phyloP scores from a whole-genome alignment of 768 basidiomycete species.

The Amanita inopinata region DNA sequence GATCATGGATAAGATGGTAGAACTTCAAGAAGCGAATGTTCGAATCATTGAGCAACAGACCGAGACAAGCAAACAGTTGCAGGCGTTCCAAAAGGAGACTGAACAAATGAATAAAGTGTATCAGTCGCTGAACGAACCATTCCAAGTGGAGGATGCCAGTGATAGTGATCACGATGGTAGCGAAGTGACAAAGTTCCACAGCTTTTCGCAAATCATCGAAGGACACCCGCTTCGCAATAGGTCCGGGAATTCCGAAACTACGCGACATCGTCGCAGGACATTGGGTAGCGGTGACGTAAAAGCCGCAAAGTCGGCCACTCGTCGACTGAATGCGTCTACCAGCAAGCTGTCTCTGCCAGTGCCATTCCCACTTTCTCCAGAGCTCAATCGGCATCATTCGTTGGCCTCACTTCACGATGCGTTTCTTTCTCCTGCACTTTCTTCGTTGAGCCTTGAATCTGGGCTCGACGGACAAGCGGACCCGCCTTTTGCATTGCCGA shows the following conservation, averaged over 20 bases:
- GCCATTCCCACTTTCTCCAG: slow-evolving; percentile 8
- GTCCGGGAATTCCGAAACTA: background rate
- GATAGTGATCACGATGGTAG: slow-evolving; percentile 14
- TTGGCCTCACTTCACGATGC: slow-evolving; percentile 4
- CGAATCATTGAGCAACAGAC: slow-evolving; percentile 58
- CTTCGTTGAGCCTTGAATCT: slow-evolving; percentile 19
- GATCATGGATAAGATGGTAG: slow-evolving; percentile 63
- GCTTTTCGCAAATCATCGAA: slow-evolving; percentile 8
- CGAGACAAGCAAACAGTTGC: slow-evolving; percentile 49
- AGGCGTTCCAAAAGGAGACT: slow-evolving; percentile 64
- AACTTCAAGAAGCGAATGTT: slow-evolving; percentile 65
- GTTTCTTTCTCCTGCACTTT: slow-evolving; percentile 21
- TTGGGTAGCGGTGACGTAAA: slow-evolving; percentile 3
- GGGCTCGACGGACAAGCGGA: background rate
- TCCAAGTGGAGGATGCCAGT: slow-evolving; percentile 38
- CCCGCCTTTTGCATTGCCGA: slow-evolving; percentile 13
- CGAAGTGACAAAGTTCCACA: slow-evolving; percentile 10
- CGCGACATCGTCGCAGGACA: slow-evolving; percentile 7
- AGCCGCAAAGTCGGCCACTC: background rate
- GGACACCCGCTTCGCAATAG: background rate
- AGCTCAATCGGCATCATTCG: slow-evolving; percentile 4
- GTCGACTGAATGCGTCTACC: background rate
- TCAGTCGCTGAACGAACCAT: slow-evolving; percentile 52
- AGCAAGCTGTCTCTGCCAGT: slow-evolving; percentile 2
- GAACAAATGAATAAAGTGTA: slow-evolving; percentile 62